Conservation (phyloP, 495 filamentous ascomycete genomes). For the Hypoxylon fragiforme region DNA sequence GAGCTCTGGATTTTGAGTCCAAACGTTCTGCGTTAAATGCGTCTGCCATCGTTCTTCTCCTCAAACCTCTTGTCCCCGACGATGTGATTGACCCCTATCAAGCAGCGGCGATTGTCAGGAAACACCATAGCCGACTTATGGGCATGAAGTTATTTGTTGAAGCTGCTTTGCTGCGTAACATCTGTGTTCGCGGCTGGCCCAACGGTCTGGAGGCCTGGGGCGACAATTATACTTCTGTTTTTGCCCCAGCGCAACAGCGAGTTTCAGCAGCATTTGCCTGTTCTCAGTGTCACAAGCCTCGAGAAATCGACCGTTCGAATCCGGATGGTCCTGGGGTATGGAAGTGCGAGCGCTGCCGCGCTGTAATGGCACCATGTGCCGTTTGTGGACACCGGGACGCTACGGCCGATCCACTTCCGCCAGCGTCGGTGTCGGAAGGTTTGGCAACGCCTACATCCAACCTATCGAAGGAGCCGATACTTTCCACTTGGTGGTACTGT, state of each 20-base stretch:
- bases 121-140: conserved; percentile 68
- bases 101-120: conserved; percentile 58
- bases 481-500: conserved; percentile 67
- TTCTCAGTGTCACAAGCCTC: conserved; percentile 54
- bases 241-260: conserved; percentile 56
- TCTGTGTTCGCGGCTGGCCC: conserved; percentile 58
- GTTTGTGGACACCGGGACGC: conserved; percentile 48
- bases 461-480: conserved; percentile 32
- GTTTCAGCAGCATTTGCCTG: conserved; percentile 54
- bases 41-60: conserved; percentile 54
- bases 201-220: conserved; percentile 46
- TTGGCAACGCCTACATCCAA: conserved; percentile 38
- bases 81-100: conserved; percentile 53
- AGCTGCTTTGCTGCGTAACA: conserved; percentile 68
- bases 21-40: conserved; percentile 52
- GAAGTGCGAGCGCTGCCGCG: conserved; percentile 52
- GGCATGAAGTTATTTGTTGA: conserved; percentile 66
- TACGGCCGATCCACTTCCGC: conserved; percentile 23
- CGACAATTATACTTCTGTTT: conserved; percentile 61
- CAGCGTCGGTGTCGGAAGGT: conserved; percentile 28
- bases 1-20: conserved; percentile 51
- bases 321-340: conserved; percentile 41
- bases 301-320: conserved; percentile 51
- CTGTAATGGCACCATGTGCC: conserved; percentile 48
- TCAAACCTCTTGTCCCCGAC: conserved; percentile 53